Conservation (phyloP, 2,329 filamentous ascomycete genomes). For the Drechslerella dactyloides region DNA sequence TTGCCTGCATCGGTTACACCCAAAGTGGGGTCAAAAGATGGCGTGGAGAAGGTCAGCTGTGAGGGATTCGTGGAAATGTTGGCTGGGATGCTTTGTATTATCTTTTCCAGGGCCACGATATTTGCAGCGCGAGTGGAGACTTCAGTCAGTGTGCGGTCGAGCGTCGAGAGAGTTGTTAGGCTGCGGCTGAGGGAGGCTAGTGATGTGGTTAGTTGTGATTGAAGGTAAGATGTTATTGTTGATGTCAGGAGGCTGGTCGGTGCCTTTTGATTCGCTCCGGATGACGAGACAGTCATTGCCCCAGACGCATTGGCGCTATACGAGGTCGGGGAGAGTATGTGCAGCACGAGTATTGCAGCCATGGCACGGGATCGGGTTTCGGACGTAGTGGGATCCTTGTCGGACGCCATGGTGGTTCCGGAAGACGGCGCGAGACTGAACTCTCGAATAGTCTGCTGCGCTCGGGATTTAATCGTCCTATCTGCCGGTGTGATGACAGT, state of each 20-base stretch:
- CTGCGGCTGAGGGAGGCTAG: conserved; percentile 76
- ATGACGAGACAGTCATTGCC: conserved; percentile 51
- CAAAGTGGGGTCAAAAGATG: conserved; percentile 30
- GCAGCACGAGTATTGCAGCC: conserved; percentile 40
- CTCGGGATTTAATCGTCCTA: conserved; percentile 35
- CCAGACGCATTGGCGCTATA: conserved; percentile 47
- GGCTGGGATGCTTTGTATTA: conserved; percentile 38
- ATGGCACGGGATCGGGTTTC: conserved; percentile 45
- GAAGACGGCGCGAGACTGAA: conserved; percentile 32
- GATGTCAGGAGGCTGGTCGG: conserved; percentile 71
- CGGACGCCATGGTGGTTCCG: not conserved
- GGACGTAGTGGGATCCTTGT: conserved; percentile 34
- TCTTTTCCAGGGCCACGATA: conserved; percentile 69
- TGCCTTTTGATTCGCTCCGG: conserved; percentile 66
- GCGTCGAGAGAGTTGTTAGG: conserved; percentile 76
- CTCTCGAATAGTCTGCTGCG: conserved; percentile 46
- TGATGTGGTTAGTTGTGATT: conserved; percentile 78
- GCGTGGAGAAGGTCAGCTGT: conserved; percentile 34
- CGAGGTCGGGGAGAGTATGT: conserved; percentile 48
- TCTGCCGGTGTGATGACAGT: conserved; percentile 68
- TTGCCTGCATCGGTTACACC: conserved; percentile 14
- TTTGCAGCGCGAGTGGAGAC: conserved; percentile 86
- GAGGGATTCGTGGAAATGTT: conserved; percentile 44
- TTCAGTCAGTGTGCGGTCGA: conserved; percentile 82
- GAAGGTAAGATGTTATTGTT: conserved; percentile 80